These are phyloP conservation scores for Verticillium klebahnii DNA, from an alignment of 2,329 filamentous ascomycete genomes.

Conservation along the genomic window DNA sequence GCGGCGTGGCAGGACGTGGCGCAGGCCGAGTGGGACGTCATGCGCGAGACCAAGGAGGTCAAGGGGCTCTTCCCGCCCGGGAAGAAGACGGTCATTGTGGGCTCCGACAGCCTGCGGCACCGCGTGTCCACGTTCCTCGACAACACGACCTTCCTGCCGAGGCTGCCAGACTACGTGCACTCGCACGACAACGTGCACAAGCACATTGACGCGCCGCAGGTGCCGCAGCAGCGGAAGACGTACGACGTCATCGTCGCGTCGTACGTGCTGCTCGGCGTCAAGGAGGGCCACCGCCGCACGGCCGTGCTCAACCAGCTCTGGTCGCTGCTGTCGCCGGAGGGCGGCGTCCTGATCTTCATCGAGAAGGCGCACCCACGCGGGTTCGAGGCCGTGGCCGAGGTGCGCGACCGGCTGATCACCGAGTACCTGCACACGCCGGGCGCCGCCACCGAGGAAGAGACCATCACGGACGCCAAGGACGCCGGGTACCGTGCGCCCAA, in stretches of 20 bases:
- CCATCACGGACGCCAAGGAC: constrained; percentile 33
- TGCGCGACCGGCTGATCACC: constrained; percentile 72
- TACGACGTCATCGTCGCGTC: constrained; percentile 90
- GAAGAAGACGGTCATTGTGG: constrained; percentile 76
- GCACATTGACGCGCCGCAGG: constrained; percentile 53
- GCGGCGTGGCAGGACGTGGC: constrained; percentile 75
- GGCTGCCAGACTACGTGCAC: constrained; percentile 81
- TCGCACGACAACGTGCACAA: constrained; percentile 53
- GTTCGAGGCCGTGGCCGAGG: constrained; percentile 86
- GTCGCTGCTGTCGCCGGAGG: constrained; percentile 76
- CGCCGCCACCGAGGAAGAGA: constrained; percentile 29
- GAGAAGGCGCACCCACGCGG: constrained; percentile 90
- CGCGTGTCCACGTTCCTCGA: constrained; percentile 74
- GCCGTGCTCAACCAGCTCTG: constrained; percentile 83
- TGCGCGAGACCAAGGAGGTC: constrained; percentile 47
- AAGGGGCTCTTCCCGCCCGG: constrained; percentile 49
- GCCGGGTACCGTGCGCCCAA: constrained; percentile 36
- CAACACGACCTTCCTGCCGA: constrained; percentile 87
- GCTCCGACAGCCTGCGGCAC: constrained; percentile 68
- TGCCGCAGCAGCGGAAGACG: constrained; percentile 62
- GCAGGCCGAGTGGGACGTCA: constrained; percentile 73
- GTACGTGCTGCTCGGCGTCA: constrained; percentile 72
- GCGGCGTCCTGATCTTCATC: constrained; percentile 79
- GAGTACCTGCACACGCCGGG: constrained; percentile 66
- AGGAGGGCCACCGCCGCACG: constrained; percentile 73